phyloP scores from a whole-genome alignment of 768 basidiomycete species.

The Gymnopilus dilepis region DNA sequence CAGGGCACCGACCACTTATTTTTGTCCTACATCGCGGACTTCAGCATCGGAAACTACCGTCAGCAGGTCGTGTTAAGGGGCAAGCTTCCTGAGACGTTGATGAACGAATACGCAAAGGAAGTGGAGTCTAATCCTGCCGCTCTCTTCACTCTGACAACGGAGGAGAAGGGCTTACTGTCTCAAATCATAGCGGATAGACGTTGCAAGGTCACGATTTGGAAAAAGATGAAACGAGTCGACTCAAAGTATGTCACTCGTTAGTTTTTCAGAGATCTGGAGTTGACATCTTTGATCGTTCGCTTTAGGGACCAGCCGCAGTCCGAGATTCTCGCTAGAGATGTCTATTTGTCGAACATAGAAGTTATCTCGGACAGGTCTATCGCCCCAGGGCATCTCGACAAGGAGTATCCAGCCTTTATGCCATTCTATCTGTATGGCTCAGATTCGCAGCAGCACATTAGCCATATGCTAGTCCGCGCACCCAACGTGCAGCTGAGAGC shows the following conservation, averaged over 20 bases:
- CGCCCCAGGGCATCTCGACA: conserved; percentile 32
- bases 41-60: conserved; percentile 41
- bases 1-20: conserved; percentile 39
- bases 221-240: no score
- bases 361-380: conserved; percentile 38
- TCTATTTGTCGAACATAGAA: conserved; percentile 24
- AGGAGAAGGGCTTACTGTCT: background rate
- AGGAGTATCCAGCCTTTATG: conserved; percentile 32
- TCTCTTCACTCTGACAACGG: background rate
- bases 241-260: no score
- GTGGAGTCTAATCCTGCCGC: background rate
- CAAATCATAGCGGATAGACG: background rate
- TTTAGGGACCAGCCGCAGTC: no score
- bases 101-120: background rate
- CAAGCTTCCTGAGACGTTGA: conserved; percentile 8
- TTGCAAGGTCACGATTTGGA: background rate
- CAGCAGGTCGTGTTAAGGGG: conserved; percentile 42
- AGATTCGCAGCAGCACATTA: conserved; percentile 34
- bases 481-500: conserved; percentile 9
- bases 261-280: no score
- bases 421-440: conserved; percentile 50
- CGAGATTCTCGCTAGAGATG: background rate
- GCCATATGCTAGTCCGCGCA: conserved; percentile 32
- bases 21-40: conserved; percentile 39
- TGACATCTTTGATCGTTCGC: no score